A percentile compares a stretch with the other conserved stretches of the same genome.
These are phyloP conservation scores for Botrytis fabae DNA, from an alignment of 2,329 filamentous ascomycete genomes.

Conservation along the genomic window DNA sequence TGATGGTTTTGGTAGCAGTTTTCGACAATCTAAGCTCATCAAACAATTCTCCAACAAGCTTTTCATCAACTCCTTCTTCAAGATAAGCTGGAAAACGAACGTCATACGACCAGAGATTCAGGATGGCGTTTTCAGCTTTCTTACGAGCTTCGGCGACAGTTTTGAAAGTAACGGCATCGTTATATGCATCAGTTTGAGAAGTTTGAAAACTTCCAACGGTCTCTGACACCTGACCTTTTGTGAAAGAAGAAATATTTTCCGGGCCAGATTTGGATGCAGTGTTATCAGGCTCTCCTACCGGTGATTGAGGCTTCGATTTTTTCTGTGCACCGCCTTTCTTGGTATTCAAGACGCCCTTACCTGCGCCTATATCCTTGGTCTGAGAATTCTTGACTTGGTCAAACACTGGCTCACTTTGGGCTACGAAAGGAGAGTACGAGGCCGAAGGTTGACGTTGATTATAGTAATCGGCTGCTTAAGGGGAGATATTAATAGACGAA, in stretches of 20 bases:
- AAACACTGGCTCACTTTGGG: slow-evolving; percentile 27
- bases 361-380: background rate
- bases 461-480: slow-evolving; percentile 27
- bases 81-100: slow-evolving; percentile 74
- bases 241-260: background rate
- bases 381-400: slow-evolving; percentile 24
- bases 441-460: slow-evolving; percentile 31
- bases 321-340: slow-evolving; percentile 5
- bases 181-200: background rate
- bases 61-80: slow-evolving; percentile 68
- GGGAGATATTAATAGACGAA: background rate
- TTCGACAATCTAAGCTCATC: slow-evolving; percentile 60
- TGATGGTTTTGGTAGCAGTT: slow-evolving; percentile 32
- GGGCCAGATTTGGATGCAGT: slow-evolving; percentile 3
- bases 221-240: background rate
- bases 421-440: slow-evolving; percentile 36
- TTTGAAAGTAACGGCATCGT: slow-evolving; percentile 8
- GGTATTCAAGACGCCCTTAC: background rate
- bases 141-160: slow-evolving; percentile 42
- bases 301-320: background rate
- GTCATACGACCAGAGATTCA: slow-evolving; percentile 64
- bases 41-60: slow-evolving; percentile 64
- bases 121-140: slow-evolving; percentile 65
- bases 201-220: background rate
- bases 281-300: background rate